Conservation (phyloP, 352 stramenopile genomes). For the Globisporangium cederbergense region DNA sequence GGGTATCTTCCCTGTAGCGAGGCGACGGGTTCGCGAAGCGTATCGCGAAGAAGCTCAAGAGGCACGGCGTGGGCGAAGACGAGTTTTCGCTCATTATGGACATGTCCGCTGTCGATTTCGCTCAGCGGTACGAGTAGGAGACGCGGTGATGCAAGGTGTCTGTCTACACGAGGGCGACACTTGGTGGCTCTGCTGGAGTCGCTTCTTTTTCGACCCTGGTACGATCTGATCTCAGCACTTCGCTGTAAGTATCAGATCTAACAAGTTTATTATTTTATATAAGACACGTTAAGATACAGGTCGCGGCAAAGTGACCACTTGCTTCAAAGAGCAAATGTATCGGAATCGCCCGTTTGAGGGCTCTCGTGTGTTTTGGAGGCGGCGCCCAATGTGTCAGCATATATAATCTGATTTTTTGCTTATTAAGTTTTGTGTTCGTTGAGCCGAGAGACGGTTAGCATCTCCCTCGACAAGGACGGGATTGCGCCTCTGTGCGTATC, state of each 20-base stretch:
- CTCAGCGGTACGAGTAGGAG: not conserved
- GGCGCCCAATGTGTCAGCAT: conserved; percentile 15
- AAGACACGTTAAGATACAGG: not conserved
- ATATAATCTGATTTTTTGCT: conserved; percentile 1
- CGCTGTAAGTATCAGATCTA: not conserved
- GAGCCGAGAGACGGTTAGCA: conserved; percentile 94
- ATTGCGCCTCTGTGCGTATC: conserved; percentile 79
- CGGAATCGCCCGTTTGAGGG: not conserved
- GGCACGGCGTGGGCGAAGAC: conserved; percentile 15
- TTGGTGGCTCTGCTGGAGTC: not conserved
- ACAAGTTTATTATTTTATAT: not conserved
- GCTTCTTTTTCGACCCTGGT: conserved; percentile 1
- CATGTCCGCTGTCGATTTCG: conserved; percentile 1
- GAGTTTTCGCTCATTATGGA: conserved; percentile 25
- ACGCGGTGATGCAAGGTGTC: not conserved
- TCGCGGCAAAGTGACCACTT: not conserved
- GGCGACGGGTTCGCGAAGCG: conserved; percentile 25
- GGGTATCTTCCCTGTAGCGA: not conserved
- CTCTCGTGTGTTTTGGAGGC: conserved; percentile 38
- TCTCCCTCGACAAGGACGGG: conserved; percentile 93
- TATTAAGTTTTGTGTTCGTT: conserved; percentile 73
- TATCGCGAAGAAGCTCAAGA: conserved; percentile 32
- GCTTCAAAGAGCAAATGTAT: conserved; percentile 4
- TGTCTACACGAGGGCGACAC: not conserved
- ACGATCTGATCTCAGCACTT: not conserved